Percentiles rank a stretch among this genome's conserved stretches.
Evolutionary conservation across 2,329 filamentous ascomycete species (phyloP).

Genomic region (Geosmithia flava): DNA sequence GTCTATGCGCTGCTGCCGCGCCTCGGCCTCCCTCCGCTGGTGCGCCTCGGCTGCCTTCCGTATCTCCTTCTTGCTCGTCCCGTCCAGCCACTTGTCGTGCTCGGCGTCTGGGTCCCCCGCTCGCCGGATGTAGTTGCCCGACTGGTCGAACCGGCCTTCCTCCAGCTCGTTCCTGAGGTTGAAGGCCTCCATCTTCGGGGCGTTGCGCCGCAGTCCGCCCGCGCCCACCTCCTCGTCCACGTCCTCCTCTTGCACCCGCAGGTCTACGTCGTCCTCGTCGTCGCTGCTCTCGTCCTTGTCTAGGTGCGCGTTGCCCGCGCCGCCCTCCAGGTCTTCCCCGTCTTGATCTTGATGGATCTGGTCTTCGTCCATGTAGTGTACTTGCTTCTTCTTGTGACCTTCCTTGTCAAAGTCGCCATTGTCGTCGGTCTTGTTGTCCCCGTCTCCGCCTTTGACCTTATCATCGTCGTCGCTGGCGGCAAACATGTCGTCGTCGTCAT

Average conservation of each 20-base stretch:
- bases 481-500: slow-evolving; percentile 77
- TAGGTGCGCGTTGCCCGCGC: slow-evolving; percentile 44
- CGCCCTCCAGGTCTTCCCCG: slow-evolving; percentile 61
- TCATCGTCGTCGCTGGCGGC: slow-evolving; percentile 45
- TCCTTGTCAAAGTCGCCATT: slow-evolving; percentile 17
- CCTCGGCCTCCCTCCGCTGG: slow-evolving; percentile 70
- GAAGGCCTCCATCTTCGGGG: slow-evolving; percentile 90
- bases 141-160: slow-evolving; percentile 82
- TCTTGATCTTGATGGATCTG: slow-evolving; percentile 71
- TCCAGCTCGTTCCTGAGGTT: slow-evolving; percentile 86
- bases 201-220: slow-evolving; percentile 83
- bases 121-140: slow-evolving; percentile 85
- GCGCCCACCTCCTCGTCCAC: slow-evolving; percentile 84
- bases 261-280: slow-evolving; percentile 57
- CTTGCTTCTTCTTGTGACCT: slow-evolving; percentile 50
- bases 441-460: slow-evolving; percentile 15
- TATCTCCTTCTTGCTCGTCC: slow-evolving; percentile 89
- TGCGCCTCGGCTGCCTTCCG: slow-evolving; percentile 76
- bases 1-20: slow-evolving; percentile 54
- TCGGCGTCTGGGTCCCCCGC: slow-evolving; percentile 78
- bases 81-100: slow-evolving; percentile 88
- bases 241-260: slow-evolving; percentile 60
- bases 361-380: slow-evolving; percentile 43
- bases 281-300: slow-evolving; percentile 44
- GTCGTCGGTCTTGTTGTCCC: slow-evolving; percentile 22